Base-by-base conservation (phyloP, 148 eudicot genomes). In the Vaccinium corymbosum region DNA sequence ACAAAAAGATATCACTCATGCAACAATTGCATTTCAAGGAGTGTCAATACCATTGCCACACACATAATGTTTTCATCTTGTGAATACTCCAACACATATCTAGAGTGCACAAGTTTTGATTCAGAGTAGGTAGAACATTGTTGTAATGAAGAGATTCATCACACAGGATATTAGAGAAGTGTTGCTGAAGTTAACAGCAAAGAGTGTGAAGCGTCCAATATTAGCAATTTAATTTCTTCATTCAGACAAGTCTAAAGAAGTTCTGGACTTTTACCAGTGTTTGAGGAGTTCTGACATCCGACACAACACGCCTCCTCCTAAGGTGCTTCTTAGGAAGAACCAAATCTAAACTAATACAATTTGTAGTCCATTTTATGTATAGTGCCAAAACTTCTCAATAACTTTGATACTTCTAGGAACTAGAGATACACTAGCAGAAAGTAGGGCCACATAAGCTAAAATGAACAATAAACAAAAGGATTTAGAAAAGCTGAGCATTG, bases 401-500 rank as follows among this genome's bases (percentile, higher is more conserved):
- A 32, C 59, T 22, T 50, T 20, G 50, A 19, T 50, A 77, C 17
- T 50, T 48, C 29, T 7, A n/a, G 59, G 53, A 77, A 50, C 12
- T n/a, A 50, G 80, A 77, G 22, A n/a, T 76, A 50, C 57, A 76
- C 25, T 50, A 56, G 32, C 53, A 80, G 46, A 53, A 20, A 79
- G 42, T 32, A 57, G 38, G 81, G 56, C 83, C 83, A 14, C 25
- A 7, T 46, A 81, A 64, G 13, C 16, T 48, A 15, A 64, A 81
- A 62, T 61, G 81, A 35, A 66, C 38, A 82, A 82, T 62, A 68
- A 19, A 19, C 35, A 66, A 51, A 71, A n/a, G 35, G 62, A 70
- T 70, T 15, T 82, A 72, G 4, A 6, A 57, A 22, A 49, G 22
- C 53, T 71, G 25, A 57, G 25, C 25, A 76, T 38, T 38, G 56